phyloP scores from a whole-genome alignment of 177 flowering plant species.

The Telopea speciosissima region DNA sequence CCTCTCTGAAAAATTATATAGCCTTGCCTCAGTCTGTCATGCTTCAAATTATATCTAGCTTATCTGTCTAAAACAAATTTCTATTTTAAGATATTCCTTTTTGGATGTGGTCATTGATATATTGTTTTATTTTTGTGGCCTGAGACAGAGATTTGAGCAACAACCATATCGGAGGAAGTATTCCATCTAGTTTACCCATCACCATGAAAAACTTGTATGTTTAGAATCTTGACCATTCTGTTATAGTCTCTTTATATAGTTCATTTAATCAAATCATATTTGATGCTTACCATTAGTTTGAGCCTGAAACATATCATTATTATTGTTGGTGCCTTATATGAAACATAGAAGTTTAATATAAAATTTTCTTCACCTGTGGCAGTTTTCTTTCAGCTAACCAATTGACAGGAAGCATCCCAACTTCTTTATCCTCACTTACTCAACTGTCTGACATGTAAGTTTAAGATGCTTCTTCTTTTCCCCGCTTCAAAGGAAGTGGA shows the following conservation, averaged over 20 bases:
- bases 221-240: background rate
- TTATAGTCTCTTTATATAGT: background rate
- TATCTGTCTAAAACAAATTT: no score
- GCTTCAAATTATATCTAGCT: background rate
- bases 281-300: background rate
- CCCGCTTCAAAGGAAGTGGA: no score
- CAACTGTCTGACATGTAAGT: conserved; percentile 58
- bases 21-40: background rate
- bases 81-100: background rate
- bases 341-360: conserved; percentile 8
- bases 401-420: conserved; percentile 76
- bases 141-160: conserved; percentile 64
- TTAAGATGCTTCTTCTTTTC: background rate
- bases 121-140: conserved; percentile 9
- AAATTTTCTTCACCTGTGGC: conserved; percentile 26
- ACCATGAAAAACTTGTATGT: conserved; percentile 67
- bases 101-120: background rate
- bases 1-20: background rate
- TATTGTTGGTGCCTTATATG: background rate
- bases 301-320: background rate
- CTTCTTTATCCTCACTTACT: conserved; percentile 42
- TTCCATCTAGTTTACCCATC: conserved; percentile 65
- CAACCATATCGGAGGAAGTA: conserved; percentile 78
- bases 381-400: conserved; percentile 91
- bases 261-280: background rate